phyloP scores from a whole-genome alignment of 805 yeast genomes.

The Wickerhamiella kurtzmanii region DNA sequence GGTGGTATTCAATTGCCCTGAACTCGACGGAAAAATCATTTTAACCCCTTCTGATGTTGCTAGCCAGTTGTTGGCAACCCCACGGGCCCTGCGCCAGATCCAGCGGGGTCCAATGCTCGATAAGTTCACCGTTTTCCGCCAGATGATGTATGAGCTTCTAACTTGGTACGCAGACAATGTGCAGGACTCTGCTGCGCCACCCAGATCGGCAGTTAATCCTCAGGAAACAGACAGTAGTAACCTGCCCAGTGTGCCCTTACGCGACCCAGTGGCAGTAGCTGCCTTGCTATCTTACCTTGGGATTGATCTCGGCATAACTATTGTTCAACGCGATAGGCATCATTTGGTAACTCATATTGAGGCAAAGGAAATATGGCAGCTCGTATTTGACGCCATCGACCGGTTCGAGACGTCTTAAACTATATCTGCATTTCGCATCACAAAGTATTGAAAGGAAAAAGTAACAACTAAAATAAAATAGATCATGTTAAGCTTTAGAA shows the following conservation, averaged over 20 bases:
- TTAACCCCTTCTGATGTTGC: constrained; percentile 60
- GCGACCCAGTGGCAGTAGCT: constrained; percentile 64
- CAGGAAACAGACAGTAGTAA: neutral
- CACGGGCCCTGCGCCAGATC: constrained; percentile 29
- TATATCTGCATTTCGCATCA: no score
- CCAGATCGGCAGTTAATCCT: constrained; percentile 28
- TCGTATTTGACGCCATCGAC: constrained; percentile 18
- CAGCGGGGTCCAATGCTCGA: constrained; percentile 24
- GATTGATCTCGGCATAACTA: constrained; percentile 10
- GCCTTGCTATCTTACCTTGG: constrained; percentile 35
- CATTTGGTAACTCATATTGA: constrained; percentile 9
- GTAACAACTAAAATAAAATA: neutral
- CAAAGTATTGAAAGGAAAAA: no score
- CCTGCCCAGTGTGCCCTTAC: constrained; percentile 45
- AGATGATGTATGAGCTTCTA: constrained; percentile 41
- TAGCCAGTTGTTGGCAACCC: constrained; percentile 45
- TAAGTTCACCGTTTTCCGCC: constrained; percentile 35
- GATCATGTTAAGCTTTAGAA: neutral
- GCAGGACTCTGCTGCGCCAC: constrained; percentile 18
- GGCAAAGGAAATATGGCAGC: constrained; percentile 15
- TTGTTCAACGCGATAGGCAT: constrained; percentile 23
- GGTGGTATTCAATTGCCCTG: constrained; percentile 36
- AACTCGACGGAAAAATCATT: constrained; percentile 35
- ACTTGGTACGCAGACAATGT: constrained; percentile 37
- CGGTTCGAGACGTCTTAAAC: constrained; percentile 10